phyloP scores from a whole-genome alignment of 495 filamentous ascomycete genomes.

The Xylaria castorea region DNA sequence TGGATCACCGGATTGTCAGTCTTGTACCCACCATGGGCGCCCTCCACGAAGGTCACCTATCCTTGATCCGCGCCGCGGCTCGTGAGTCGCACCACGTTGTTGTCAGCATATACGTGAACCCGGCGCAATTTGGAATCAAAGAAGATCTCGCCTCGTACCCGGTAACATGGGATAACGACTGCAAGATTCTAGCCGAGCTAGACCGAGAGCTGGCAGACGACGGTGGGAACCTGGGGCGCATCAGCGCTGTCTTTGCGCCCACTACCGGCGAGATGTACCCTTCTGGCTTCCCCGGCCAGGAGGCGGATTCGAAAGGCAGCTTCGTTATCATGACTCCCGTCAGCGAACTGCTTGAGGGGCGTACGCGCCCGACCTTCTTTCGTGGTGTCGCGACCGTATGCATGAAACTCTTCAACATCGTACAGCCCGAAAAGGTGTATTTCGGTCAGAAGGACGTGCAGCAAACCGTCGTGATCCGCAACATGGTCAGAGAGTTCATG shows the following conservation, averaged over 20 bases:
- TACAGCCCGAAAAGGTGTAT: constrained; percentile 85
- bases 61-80: constrained; percentile 85
- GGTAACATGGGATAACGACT: constrained; percentile 84
- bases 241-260: constrained; percentile 86
- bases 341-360: constrained; percentile 79
- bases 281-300: constrained; percentile 78
- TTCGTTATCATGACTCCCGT: constrained; percentile 95
- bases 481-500: constrained; percentile 88
- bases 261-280: constrained; percentile 88
- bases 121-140: constrained; percentile 90
- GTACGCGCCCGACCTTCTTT: constrained; percentile 92
- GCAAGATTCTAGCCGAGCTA: constrained; percentile 67
- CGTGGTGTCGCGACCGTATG: constrained; percentile 94
- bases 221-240: constrained; percentile 63
- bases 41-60: constrained; percentile 88
- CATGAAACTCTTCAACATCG: constrained; percentile 96
- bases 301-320: constrained; percentile 75
- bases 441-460: constrained; percentile 99
- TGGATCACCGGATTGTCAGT: constrained; percentile 74
- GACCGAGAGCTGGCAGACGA: constrained; percentile 73
- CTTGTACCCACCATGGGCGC: constrained; percentile 98
- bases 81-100: constrained; percentile 83
- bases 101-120: constrained; percentile 93
- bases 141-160: constrained; percentile 91
- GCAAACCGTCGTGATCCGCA: constrained; percentile 87